A percentile compares a stretch with the other conserved stretches of the same genome.
Evolutionary conservation across 108 stramenopile genomes (phyloP).

Genomic region (Skeletonema tropicum): DNA sequence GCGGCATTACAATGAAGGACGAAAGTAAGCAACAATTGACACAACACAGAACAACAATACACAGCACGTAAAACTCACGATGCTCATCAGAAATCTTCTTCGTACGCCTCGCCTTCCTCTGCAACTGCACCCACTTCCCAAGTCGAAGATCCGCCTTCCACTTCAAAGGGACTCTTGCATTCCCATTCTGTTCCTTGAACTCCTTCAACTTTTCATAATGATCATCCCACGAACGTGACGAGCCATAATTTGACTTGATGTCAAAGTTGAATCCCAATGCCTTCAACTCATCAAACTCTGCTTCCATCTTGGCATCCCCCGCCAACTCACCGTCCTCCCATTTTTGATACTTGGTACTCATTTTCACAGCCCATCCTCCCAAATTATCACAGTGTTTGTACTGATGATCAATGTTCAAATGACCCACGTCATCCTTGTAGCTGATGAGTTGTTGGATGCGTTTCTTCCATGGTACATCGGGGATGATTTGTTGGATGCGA

Average conservation of each 20-base stretch:
- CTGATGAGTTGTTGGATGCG: constrained; percentile 15
- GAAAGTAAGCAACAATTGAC: background rate
- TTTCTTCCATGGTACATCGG: constrained; percentile 15
- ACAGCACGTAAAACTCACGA: background rate
- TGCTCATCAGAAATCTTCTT: constrained; percentile 10
- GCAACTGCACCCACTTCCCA: constrained; percentile 70
- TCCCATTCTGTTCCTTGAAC: constrained; percentile 52
- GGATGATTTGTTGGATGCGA: constrained; percentile 6
- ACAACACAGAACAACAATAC: background rate
- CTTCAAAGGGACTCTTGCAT: constrained; percentile 74
- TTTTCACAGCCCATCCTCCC: constrained; percentile 27
- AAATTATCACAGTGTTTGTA: constrained; percentile 27
- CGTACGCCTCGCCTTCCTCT: constrained; percentile 32
- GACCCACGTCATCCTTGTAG: constrained; percentile 20
- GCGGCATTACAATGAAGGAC: background rate
- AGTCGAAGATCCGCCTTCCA: constrained; percentile 60
- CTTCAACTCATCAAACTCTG: constrained; percentile 14
- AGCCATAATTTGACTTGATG: constrained; percentile 6
- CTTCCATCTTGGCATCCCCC: background rate
- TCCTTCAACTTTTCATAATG: constrained; percentile 43
- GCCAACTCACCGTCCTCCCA: background rate
- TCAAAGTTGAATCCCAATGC: constrained; percentile 25
- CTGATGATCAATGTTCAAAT: constrained; percentile 24
- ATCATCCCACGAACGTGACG: constrained; percentile 43
- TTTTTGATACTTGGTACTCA: constrained; percentile 7